Evolutionary conservation across 306 rosid species (phyloP), one percentile per base, ranked within the genome.

Genomic region (Mimosa pudica): DNA sequence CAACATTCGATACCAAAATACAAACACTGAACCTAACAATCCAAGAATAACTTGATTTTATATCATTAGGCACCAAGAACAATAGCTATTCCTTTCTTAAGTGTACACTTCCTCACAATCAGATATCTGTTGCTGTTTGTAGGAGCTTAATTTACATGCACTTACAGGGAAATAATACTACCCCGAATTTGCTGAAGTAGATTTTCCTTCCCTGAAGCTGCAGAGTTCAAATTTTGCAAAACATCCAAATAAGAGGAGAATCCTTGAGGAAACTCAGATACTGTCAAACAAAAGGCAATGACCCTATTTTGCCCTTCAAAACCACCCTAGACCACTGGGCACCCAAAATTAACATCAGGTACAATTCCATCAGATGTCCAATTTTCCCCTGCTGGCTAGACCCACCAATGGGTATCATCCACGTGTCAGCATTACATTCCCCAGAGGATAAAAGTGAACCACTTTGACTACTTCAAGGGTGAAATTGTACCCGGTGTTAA

Each of bases 161-260:
- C 98, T 77, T 88, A 94, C 98, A 94, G 75, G 77, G 93, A 83
- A 76, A 71, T 85, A 70, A 94, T 94, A 78, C 84, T 80, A 66
- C 89, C 91, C 81, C 85, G 90, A 83, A 94, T 92, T 84, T 90
- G 90, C 85, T 83, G 88, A 83, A 94, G 92, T 79, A 90, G 91
- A 73, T 54, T 89, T 77, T 86, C 91, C 77, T 82, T 89, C 73
- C 45, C 67, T 51, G 87, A 74, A 81, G 87, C 96, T 89, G 94
- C 66, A 81, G 83, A 84, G 78, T 18, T 74, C 73, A 82, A 68
- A 57, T 80, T 82, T 44, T 35, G 60, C 8, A 77, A 49, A 83
- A 49, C 35, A 77, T 35, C 78, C 36, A 48, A 78, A 17, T 41
- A 42, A 10, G 46, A 45, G 41, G 18, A 46, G 46, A 20, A 10